phyloP scores from a whole-genome alignment of 2,329 filamentous ascomycete species.

The Juglanconis sp. region DNA sequence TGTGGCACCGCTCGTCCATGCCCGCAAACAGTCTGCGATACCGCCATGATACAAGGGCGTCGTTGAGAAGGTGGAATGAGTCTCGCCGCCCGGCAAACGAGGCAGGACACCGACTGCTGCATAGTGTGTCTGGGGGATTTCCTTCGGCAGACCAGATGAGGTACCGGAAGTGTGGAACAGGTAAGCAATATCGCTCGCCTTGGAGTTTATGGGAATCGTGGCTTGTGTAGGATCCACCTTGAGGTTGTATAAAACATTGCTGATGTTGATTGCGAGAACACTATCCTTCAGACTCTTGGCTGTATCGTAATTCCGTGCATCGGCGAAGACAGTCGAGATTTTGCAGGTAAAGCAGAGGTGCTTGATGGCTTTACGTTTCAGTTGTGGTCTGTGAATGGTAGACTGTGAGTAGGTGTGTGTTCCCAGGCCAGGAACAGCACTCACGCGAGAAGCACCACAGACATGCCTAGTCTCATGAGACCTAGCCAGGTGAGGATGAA shows the following conservation, averaged over 20 bases:
- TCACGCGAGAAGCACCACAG: constrained; percentile 55
- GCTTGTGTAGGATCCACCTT: neutral
- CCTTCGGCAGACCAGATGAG: constrained; percentile 60
- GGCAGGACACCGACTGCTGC: constrained; percentile 55
- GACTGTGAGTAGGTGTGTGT: neutral
- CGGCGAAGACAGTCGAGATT: constrained; percentile 42
- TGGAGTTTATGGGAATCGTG: neutral
- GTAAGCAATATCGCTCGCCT: constrained; percentile 45
- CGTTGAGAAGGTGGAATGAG: constrained; percentile 57
- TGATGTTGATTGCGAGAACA: constrained; percentile 17
- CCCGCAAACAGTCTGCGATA: constrained; percentile 58
- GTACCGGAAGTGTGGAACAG: constrained; percentile 64
- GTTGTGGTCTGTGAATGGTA: constrained; percentile 39
- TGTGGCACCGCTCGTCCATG: constrained; percentile 57
- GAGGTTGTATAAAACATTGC: constrained; percentile 18
- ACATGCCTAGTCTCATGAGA: constrained; percentile 52
- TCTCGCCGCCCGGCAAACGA: constrained; percentile 32
- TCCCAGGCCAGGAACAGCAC: constrained; percentile 11
- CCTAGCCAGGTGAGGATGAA: constrained; percentile 61
- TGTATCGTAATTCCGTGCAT: constrained; percentile 28
- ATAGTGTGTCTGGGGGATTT: constrained; percentile 56
- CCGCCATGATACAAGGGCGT: constrained; percentile 66
- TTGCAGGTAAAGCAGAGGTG: constrained; percentile 49
- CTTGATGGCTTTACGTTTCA: constrained; percentile 42
- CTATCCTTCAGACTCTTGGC: constrained; percentile 1